Conservation (phyloP, 805 yeast species). For the Candida rishiriensis region DNA sequence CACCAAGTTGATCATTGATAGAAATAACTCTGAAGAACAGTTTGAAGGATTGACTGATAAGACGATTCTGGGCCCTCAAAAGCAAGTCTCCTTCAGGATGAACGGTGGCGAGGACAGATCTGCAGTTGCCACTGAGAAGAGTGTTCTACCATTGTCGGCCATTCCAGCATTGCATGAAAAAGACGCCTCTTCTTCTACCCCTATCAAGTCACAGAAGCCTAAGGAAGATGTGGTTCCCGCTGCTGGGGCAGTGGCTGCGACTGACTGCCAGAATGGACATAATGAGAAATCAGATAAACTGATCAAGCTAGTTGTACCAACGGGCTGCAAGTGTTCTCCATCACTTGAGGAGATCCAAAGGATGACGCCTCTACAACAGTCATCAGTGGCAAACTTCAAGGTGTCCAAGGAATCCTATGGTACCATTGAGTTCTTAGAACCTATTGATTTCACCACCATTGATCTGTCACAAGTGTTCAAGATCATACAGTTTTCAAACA, state of each 20-base stretch:
- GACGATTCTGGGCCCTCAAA: constrained; percentile 20
- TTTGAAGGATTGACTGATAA: constrained; percentile 21
- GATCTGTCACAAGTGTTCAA: constrained; percentile 64
- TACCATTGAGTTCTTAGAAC: constrained; percentile 64
- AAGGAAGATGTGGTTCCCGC: background rate
- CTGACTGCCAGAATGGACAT: background rate
- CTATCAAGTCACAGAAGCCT: background rate
- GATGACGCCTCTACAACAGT: constrained; percentile 59
- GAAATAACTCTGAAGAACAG: constrained; percentile 20
- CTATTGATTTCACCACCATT: constrained; percentile 77
- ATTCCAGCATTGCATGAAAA: background rate
- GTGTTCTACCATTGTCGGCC: background rate
- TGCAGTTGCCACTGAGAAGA: background rate
- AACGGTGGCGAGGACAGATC: constrained; percentile 1
- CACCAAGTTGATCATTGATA: constrained; percentile 51
- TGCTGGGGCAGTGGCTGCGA: background rate
- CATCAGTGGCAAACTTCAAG: constrained; percentile 56
- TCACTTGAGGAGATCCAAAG: constrained; percentile 56
- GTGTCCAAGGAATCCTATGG: constrained; percentile 83
- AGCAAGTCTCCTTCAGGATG: constrained; percentile 31
- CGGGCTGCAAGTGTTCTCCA: constrained; percentile 89
- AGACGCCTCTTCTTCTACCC: background rate
- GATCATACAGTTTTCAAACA: constrained; percentile 55
- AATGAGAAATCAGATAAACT: background rate
- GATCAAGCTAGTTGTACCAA: constrained; percentile 26